These are phyloP conservation scores for Pichia thaimueangensis DNA, from an alignment of 805 yeast genomes.

Conservation along the genomic window DNA sequence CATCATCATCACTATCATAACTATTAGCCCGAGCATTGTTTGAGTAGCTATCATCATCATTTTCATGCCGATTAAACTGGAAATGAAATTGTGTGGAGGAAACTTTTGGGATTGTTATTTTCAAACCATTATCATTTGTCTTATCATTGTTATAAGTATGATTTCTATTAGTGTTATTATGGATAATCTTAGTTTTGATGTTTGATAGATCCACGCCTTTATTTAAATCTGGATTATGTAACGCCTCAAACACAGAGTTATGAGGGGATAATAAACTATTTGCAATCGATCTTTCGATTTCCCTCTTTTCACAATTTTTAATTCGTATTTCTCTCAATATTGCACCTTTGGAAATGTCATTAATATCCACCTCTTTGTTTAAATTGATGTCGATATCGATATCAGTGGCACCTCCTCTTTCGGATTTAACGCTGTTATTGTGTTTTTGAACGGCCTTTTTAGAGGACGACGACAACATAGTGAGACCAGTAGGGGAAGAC, in stretches of 20 bases:
- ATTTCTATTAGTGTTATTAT: neutral
- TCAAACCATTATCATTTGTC: neutral
- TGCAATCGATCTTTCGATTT: neutral
- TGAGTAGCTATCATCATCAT: slow-evolving; percentile 2
- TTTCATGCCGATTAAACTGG: slow-evolving; percentile 4
- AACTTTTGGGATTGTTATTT: neutral
- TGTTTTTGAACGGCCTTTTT: neutral
- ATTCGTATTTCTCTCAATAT: neutral
- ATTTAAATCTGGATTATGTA: slow-evolving; percentile 31
- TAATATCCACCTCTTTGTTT: neutral
- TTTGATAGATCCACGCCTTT: slow-evolving; percentile 14
- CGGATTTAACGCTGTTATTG: neutral
- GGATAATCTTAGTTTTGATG: slow-evolving; percentile 1
- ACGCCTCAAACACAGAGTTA: slow-evolving; percentile 27
- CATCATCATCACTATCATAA: too few species aligned
- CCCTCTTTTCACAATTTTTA: neutral
- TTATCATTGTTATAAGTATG: neutral
- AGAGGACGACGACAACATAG: neutral
- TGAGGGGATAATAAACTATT: slow-evolving; percentile 22
- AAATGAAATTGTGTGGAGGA: slow-evolving; percentile 1
- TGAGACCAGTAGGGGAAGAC: neutral
- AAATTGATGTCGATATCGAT: neutral
- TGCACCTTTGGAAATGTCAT: neutral
- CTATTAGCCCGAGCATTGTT: too few species aligned
- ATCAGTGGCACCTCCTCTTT: neutral